These are phyloP conservation scores for Lactarius pseudohatsudake DNA, from an alignment of 768 basidiomycete species.

Conservation along the genomic window DNA sequence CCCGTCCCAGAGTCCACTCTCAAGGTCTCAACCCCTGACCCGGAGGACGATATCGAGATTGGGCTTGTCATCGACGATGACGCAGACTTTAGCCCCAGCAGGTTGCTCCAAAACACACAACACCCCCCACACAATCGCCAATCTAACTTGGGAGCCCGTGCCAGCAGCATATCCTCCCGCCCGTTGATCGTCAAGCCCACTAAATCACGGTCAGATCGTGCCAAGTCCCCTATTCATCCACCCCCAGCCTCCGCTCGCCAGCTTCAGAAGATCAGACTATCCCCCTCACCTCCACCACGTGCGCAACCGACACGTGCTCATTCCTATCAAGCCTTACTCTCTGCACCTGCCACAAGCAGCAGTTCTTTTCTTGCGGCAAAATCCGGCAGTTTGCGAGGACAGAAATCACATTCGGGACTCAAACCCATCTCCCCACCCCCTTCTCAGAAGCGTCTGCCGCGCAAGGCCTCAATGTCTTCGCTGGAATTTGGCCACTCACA, in stretches of 20 bases:
- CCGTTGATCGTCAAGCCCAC: conserved; percentile 57
- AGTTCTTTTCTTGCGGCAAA: conserved; percentile 64
- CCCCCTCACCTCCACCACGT: conserved; percentile 68
- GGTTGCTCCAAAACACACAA: conserved; percentile 55
- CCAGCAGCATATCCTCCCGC: conserved; percentile 56
- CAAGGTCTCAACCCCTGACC: conserved; percentile 58
- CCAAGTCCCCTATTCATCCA: conserved; percentile 71
- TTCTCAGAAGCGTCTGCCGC: conserved; percentile 58
- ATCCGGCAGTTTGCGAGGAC: conserved; percentile 73
- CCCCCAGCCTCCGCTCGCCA: conserved; percentile 70
- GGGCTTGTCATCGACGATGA: conserved; percentile 85
- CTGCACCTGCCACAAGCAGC: conserved; percentile 48
- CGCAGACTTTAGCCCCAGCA: conserved; percentile 76
- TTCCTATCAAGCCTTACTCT: conserved; percentile 53
- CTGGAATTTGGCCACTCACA: conserved; percentile 61
- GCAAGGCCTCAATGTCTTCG: conserved; percentile 79
- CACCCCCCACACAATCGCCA: conserved; percentile 40
- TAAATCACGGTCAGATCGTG: conserved; percentile 57
- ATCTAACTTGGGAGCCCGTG: conserved; percentile 45
- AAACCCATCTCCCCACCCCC: conserved; percentile 74
- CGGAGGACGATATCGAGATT: conserved; percentile 83
- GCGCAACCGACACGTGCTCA: conserved; percentile 51
- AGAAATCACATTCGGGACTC: conserved; percentile 81
- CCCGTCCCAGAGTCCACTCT: conserved; percentile 55
- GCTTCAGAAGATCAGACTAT: conserved; percentile 63